phyloP scores from a whole-genome alignment of 169 alveolate genomes.

The Cryptosporidium parvum region DNA sequence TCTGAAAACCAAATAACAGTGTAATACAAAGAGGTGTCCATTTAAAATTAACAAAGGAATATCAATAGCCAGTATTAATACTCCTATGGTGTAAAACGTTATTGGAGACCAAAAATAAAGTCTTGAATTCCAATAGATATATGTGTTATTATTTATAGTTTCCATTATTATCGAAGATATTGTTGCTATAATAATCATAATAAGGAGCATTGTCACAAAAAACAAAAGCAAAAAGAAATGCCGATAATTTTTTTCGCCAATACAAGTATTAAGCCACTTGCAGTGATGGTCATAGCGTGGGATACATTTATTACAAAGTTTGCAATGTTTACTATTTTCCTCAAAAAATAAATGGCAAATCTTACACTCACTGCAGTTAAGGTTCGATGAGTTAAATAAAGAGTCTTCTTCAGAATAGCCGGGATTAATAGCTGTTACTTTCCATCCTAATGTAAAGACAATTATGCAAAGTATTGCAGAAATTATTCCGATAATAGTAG shows the following conservation, averaged over 20 bases:
- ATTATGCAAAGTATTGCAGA: conserved; percentile 5
- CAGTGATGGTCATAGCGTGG: conserved; percentile 92
- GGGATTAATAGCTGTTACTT: conserved; percentile 71
- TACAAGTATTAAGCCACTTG: conserved; percentile 91
- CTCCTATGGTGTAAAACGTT: conserved; percentile 51
- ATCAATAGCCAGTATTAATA: conserved; percentile 41
- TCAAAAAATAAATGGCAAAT: conserved; percentile 57
- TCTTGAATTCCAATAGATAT: conserved; percentile 42
- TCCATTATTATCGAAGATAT: conserved; percentile 45
- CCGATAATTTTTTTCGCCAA: conserved; percentile 86
- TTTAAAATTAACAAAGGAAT: conserved; percentile 57
- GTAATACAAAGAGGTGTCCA: conserved; percentile 76
- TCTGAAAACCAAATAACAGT: conserved; percentile 75
- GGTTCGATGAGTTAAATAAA: background rate
- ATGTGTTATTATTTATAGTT: conserved; percentile 35
- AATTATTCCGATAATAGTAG: conserved; percentile 25
- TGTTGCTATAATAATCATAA: conserved; percentile 15
- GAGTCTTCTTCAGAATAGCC: conserved; percentile 53
- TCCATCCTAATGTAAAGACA: conserved; percentile 56
- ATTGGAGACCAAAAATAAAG: conserved; percentile 64
- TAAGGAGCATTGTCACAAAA: conserved; percentile 40
- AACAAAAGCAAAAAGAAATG: conserved; percentile 74
- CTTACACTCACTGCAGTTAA: conserved; percentile 30
- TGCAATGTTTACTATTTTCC: conserved; percentile 84
- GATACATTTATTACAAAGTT: conserved; percentile 90